Conservation (phyloP, 371 early-diverging fungal species). For the Quaeritorhiza haematococci region DNA sequence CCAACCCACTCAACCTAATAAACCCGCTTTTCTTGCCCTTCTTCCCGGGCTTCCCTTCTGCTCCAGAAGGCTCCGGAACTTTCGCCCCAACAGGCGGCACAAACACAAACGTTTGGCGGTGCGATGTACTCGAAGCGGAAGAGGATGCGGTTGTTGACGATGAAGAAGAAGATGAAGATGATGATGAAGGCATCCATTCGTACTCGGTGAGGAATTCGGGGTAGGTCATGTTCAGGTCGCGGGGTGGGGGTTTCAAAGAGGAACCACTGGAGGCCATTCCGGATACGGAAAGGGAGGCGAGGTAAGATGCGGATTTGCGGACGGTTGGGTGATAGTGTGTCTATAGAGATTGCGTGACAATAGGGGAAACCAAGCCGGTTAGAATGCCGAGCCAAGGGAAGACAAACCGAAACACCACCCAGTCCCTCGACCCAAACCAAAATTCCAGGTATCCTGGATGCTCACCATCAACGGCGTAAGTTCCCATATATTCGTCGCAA, state of each 20-base stretch:
- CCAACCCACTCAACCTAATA: too few species aligned
- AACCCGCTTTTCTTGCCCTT: too few species aligned
- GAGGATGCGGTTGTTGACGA: background rate
- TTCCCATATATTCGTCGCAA: constrained; percentile 84
- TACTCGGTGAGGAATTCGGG: constrained; percentile 10
- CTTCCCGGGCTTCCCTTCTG: too few species aligned
- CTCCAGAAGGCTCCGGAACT: too few species aligned
- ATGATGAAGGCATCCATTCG: constrained; percentile 1
- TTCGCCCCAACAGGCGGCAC: too few species aligned
- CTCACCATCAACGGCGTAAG: constrained; percentile 67
- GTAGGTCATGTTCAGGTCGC: constrained; percentile 4
- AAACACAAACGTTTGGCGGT: background rate
- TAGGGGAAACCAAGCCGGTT: background rate
- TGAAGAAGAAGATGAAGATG: too few species aligned
- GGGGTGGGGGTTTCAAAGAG: constrained; percentile 13
- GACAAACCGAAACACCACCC: too few species aligned
- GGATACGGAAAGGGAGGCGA: constrained; percentile 3
- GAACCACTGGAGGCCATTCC: constrained; percentile 6
- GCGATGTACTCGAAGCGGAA: background rate
- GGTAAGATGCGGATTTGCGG: constrained; percentile 46
- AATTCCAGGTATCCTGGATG: too few species aligned
- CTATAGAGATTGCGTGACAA: constrained; percentile 25
- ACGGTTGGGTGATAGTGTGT: constrained; percentile 77
- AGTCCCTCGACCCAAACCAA: too few species aligned
- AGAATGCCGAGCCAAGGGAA: background rate